Conservation (phyloP, 2,329 filamentous ascomycete species). For the Paraphoma chrysanthemicola region DNA sequence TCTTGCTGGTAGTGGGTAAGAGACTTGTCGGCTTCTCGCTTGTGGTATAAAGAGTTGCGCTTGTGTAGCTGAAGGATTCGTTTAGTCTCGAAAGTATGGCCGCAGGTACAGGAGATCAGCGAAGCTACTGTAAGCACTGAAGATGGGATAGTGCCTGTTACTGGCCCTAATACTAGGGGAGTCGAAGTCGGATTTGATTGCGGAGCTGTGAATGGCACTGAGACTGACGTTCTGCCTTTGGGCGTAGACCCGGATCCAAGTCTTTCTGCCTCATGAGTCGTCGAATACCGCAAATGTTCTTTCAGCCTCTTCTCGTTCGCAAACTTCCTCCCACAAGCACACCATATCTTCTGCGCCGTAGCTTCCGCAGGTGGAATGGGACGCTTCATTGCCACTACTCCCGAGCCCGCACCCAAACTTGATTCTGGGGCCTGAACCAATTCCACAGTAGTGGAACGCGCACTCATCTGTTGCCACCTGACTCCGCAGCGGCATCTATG, state of each 20-base stretch:
- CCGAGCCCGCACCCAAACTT: not conserved
- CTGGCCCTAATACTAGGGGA: slow-evolving; percentile 1
- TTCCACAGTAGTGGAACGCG: not conserved
- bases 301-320: slow-evolving; percentile 5
- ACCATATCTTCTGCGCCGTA: slow-evolving; percentile 2
- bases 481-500: not conserved
- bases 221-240: slow-evolving; percentile 4
- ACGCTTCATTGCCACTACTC: not conserved
- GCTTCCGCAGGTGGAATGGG: slow-evolving; percentile 3
- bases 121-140: slow-evolving; percentile 3
- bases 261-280: slow-evolving; percentile 7
- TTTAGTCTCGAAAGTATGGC: slow-evolving; percentile 7
- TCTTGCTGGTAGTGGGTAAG: not conserved
- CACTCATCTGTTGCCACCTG: not conserved
- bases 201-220: slow-evolving; percentile 6
- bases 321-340: slow-evolving; percentile 9
- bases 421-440: not conserved
- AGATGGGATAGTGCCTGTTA: slow-evolving; percentile 7
- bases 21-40: slow-evolving; percentile 7
- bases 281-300: slow-evolving; percentile 8
- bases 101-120: slow-evolving; percentile 4
- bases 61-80: slow-evolving; percentile 5
- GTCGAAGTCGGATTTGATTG: slow-evolving; percentile 3
- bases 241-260: not conserved
- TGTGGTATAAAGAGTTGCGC: slow-evolving; percentile 9